Percentiles rank a stretch among this genome's conserved stretches.
phyloP scores from a whole-genome alignment of 331 rosid species.

The Acacia concinna region DNA sequence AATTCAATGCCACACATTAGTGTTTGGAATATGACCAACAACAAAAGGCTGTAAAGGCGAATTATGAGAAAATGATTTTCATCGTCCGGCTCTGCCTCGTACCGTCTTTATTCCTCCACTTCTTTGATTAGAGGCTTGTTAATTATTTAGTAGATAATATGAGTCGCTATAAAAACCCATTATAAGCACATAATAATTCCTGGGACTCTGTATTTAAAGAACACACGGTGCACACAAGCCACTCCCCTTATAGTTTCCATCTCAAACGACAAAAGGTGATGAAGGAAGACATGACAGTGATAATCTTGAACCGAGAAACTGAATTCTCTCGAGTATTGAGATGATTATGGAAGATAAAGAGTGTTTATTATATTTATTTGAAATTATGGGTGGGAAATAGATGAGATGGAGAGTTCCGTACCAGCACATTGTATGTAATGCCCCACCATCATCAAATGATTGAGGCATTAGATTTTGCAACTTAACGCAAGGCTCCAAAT shows the following conservation, averaged over 20 bases:
- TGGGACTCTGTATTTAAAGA: not conserved
- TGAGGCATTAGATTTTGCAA: constrained; percentile 36
- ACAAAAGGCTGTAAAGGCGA: not conserved
- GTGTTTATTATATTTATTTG: not conserved
- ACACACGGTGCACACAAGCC: not conserved
- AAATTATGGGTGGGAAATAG: not conserved
- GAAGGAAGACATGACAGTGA: not conserved
- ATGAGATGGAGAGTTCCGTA: constrained; percentile 37
- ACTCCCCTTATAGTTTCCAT: not conserved
- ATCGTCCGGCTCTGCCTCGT: not conserved
- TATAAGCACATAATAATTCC: not conserved
- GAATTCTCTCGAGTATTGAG: not conserved
- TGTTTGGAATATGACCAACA: not conserved
- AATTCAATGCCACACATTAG: not conserved
- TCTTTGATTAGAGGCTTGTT: not conserved
- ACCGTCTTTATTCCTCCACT: not conserved
- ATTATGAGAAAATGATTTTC: not conserved
- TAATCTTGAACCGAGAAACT: not conserved
- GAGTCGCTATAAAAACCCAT: not conserved
- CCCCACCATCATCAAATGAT: constrained; percentile 42
- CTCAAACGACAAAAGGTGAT: not conserved
- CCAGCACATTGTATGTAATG: constrained; percentile 15
- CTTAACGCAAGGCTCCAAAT: constrained; percentile 31
- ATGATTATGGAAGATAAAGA: not conserved
- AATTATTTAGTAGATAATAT: not conserved